Percentiles rank a stretch among this genome's conserved stretches.
Evolutionary conservation across 2,329 filamentous ascomycete species (phyloP).

Genomic region (Lachnellula suecica): DNA sequence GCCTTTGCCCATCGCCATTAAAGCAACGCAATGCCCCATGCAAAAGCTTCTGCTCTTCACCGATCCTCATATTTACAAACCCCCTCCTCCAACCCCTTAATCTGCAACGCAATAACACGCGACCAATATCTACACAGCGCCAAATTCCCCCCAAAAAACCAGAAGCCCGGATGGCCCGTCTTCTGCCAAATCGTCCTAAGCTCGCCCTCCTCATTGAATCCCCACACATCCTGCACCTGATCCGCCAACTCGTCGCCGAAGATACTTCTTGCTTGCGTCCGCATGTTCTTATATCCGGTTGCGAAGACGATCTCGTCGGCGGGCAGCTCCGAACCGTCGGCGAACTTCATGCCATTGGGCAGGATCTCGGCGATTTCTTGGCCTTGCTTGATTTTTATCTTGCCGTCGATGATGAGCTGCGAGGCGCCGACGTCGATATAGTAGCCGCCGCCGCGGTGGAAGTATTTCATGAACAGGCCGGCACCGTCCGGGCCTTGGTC

Average conservation of each 20-base stretch:
- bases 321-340: slow-evolving; percentile 43
- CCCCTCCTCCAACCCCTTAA: slow-evolving; percentile 44
- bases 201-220: slow-evolving; percentile 48
- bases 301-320: slow-evolving; percentile 52
- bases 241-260: slow-evolving; percentile 51
- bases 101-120: slow-evolving; percentile 47
- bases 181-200: slow-evolving; percentile 46
- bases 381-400: slow-evolving; percentile 51
- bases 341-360: slow-evolving; percentile 36
- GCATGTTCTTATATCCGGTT: slow-evolving; percentile 54
- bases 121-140: slow-evolving; percentile 47
- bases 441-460: slow-evolving; percentile 58
- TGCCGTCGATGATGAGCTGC: slow-evolving; percentile 52
- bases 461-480: slow-evolving; percentile 58
- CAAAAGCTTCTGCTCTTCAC: no score
- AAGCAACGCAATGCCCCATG: no score
- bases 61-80: slow-evolving; percentile 28
- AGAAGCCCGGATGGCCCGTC: slow-evolving; percentile 48
- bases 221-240: slow-evolving; percentile 47
- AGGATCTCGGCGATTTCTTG: slow-evolving; percentile 46
- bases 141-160: slow-evolving; percentile 52
- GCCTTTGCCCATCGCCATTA: no score
- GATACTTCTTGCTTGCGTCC: slow-evolving; percentile 46
- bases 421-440: slow-evolving; percentile 57
- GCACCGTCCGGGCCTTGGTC: slow-evolving; percentile 55